Evolutionary conservation across 306 rosid species (phyloP), one percentile per base, ranked within the genome.

Genomic region (Herpetospermum pedunculosum): DNA sequence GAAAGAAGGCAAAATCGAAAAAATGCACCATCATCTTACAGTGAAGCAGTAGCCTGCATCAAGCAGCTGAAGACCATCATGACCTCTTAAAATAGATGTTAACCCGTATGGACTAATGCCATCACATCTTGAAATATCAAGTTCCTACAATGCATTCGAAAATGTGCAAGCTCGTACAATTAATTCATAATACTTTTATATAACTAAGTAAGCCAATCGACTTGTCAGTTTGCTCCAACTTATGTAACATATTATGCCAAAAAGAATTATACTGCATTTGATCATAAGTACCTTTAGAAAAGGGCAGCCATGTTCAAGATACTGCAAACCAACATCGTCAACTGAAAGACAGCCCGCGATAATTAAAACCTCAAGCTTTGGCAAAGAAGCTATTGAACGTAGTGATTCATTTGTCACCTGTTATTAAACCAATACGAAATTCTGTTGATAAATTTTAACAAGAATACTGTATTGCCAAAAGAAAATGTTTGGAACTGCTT

Each of bases 101-200:
- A 85, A 70, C 25, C 90, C 85, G 1, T 82, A 82, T 12, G 84
- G 75, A 85, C 80, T 82, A 69, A 88, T 75, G 69, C 81, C 82
- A 62, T 73, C 84, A 77, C 90, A 85, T 76, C 92, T 79, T 3
- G 92, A 85, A 75, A 88, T 85, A 73, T 88, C 87, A 84, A 88
- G 83, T 40, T 83, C 77, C 92, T 88, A 89, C 79, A 75, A 63
- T 13, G 50, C 76, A 48, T 34, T 68, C 65, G 50, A 75, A 83
- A 40, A 41, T n/a, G 0, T 4, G 15, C 15, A 38, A 38, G 49
- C n/a, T 21, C 2, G n/a, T 21, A 64, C 18, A 37, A 63, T 63
- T 35, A 63, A 8, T 23, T 10, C 34, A 8, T 54, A 15, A 59
- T 59, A 28, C 26, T 23, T 9, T 6, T 4, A 19, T 63, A 21